phyloP scores from a whole-genome alignment of 2,329 filamentous ascomycete species.

The Penicillium sp. region DNA sequence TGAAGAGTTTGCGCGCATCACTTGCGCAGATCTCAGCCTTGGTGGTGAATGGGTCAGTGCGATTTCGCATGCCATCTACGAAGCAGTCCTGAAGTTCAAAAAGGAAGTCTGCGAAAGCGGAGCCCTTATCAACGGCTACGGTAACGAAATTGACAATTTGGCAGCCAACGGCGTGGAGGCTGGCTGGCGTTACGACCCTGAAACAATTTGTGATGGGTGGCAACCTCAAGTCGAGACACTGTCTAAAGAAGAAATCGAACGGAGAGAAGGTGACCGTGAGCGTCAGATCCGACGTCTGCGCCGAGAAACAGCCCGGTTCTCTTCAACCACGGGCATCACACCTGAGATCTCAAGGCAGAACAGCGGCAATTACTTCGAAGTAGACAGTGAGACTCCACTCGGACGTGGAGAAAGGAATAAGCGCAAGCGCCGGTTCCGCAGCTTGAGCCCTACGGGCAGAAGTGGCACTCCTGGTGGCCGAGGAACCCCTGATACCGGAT shows the following conservation, averaged over 20 bases:
- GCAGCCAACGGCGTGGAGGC: conserved; percentile 78
- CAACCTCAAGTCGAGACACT: conserved; percentile 77
- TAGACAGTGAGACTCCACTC: conserved; percentile 72
- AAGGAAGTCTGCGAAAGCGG: conserved; percentile 95
- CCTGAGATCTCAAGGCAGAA: conserved; percentile 66
- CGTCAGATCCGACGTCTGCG: conserved; percentile 81
- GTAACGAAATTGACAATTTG: conserved; percentile 79
- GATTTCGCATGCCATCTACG: conserved; percentile 95
- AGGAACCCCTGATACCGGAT: conserved; percentile 70
- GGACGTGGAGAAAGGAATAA: conserved; percentile 89
- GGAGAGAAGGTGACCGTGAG: conserved; percentile 90
- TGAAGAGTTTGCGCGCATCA: conserved; percentile 87
- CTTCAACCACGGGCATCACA: conserved; percentile 76
- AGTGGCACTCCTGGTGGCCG: conserved; percentile 66
- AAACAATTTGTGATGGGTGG: conserved; percentile 81
- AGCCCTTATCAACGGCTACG: conserved; percentile 68
- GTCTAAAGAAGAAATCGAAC: conserved; percentile 95
- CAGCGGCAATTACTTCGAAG: conserved; percentile 54
- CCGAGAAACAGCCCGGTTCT: conserved; percentile 89
- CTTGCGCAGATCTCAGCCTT: conserved; percentile 86
- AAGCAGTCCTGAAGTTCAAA: conserved; percentile 85
- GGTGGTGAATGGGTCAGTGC: conserved; percentile 90
- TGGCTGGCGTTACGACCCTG: conserved; percentile 93
- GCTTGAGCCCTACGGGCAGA: conserved; percentile 75
- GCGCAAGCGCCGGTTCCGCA: conserved; percentile 90